Evolutionary conservation across 352 stramenopile genomes (phyloP).

Genomic region (Globisporangium viniferum): DNA sequence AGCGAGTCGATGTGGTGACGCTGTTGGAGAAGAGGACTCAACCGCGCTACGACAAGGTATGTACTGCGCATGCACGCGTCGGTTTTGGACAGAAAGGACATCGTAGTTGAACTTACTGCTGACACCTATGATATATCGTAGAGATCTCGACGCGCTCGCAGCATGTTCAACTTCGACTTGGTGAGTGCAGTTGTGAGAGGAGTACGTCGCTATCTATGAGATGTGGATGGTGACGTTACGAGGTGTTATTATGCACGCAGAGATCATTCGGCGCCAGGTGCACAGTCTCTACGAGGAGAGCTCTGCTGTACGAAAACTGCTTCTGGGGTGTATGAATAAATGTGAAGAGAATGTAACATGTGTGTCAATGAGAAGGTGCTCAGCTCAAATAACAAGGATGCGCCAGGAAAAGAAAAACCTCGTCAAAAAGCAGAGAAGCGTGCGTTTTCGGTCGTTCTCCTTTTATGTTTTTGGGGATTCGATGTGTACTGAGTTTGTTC

Average conservation of each 20-base stretch:
- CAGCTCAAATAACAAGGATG: neutral
- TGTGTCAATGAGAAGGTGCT: neutral
- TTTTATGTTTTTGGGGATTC: neutral
- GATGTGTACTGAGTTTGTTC: neutral
- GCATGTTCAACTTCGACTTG: constrained; percentile 12
- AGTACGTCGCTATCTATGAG: neutral
- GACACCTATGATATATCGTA: neutral
- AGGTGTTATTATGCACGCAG: neutral
- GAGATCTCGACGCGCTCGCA: constrained; percentile 15
- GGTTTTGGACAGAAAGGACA: neutral
- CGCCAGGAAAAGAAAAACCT: neutral
- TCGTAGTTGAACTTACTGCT: neutral
- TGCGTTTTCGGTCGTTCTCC: neutral
- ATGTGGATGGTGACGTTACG: neutral
- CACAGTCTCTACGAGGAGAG: neutral
- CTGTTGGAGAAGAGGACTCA: neutral
- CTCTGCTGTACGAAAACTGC: neutral
- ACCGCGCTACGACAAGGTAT: constrained; percentile 3
- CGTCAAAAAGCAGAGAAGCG: neutral
- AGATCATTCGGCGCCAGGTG: neutral
- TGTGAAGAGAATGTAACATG: neutral
- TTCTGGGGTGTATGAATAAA: neutral
- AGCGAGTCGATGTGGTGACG: neutral
- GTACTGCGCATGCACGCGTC: neutral
- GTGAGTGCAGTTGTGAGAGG: neutral